A percentile compares a stretch with the other conserved stretches of the same genome.
Conservation (phyloP, 192 early-diverging fungal genomes). For the Oehlia diaphana region DNA sequence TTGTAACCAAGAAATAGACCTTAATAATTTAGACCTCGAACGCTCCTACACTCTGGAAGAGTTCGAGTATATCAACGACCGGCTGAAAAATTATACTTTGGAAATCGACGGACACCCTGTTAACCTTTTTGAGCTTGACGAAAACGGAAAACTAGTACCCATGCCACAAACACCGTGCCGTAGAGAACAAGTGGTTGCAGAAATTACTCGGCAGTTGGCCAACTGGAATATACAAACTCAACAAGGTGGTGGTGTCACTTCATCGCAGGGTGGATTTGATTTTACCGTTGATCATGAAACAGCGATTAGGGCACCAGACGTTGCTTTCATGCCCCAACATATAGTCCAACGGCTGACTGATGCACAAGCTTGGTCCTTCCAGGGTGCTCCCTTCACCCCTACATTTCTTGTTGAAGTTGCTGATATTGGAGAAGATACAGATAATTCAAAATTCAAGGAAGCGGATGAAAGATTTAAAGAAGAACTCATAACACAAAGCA, state of each 20-base stretch:
- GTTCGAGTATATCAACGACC: constrained; percentile 25
- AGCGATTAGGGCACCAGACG: constrained; percentile 23
- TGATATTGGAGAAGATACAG: constrained; percentile 12
- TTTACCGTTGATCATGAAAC: constrained; percentile 3
- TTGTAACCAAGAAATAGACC: constrained; percentile 7
- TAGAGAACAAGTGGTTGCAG: constrained; percentile 18
- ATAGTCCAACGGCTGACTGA: no score
- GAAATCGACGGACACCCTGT: constrained; percentile 23
- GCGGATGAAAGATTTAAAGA: constrained; percentile 17
- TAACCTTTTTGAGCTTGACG: constrained; percentile 29
- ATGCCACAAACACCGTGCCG: constrained; percentile 4
- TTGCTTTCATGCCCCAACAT: no score
- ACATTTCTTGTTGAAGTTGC: constrained; percentile 27
- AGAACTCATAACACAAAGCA: constrained; percentile 4
- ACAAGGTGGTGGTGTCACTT: constrained; percentile 23
- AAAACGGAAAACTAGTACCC: constrained; percentile 26
- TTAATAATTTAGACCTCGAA: constrained; percentile 22
- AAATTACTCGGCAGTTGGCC: constrained; percentile 24
- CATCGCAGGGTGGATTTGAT: constrained; percentile 30
- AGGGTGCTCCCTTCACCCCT: constrained; percentile 26
- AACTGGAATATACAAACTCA: constrained; percentile 28
- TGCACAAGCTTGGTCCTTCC: background rate
- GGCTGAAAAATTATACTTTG: constrained; percentile 20
- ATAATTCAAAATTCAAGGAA: constrained; percentile 11
- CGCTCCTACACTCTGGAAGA: constrained; percentile 27